phyloP scores from a whole-genome alignment of 2,329 filamentous ascomycete genomes.

The Knufia petricola region DNA sequence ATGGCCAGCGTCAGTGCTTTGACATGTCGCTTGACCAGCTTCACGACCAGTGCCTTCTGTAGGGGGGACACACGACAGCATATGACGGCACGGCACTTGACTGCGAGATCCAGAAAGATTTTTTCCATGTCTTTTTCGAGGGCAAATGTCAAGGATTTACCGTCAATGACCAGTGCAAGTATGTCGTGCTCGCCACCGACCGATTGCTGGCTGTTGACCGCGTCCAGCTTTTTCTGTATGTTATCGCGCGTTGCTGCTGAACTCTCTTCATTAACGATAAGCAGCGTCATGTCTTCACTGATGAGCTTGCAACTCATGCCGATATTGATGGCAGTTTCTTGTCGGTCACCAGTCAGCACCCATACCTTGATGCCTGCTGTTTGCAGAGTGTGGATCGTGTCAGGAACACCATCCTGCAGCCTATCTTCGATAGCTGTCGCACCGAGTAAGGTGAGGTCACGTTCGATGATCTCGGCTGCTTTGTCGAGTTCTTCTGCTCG shows the following conservation, averaged over 20 bases:
- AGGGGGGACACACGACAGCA: constrained; percentile 88
- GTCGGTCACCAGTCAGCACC: constrained; percentile 93
- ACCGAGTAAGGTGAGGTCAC: constrained; percentile 79
- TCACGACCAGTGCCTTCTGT: constrained; percentile 94
- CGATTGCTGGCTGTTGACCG: constrained; percentile 73
- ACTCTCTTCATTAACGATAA: constrained; percentile 89
- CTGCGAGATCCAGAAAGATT: constrained; percentile 80
- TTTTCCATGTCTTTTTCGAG: constrained; percentile 91
- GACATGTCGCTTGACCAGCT: constrained; percentile 90
- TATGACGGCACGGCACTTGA: constrained; percentile 98
- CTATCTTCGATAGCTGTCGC: constrained; percentile 97
- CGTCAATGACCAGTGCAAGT: constrained; percentile 87
- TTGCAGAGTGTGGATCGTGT: constrained; percentile 95
- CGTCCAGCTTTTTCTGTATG: constrained; percentile 84
- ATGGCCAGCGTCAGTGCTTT: constrained; percentile 90
- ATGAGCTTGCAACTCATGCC: constrained; percentile 99
- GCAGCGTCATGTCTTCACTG: constrained; percentile 94
- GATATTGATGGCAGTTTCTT: constrained; percentile 99
- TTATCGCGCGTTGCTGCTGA: constrained; percentile 74
- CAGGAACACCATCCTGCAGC: constrained; percentile 91
- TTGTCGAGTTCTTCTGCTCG: constrained; percentile 94
- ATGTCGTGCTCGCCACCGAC: constrained; percentile 54
- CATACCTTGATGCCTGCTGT: constrained; percentile 97
- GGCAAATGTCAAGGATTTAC: constrained; percentile 86
- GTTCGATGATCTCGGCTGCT: constrained; percentile 89